A percentile compares a stretch with the other conserved stretches of the same genome.
These are phyloP conservation scores for Corymbia calophylla DNA, from an alignment of 441 rosid genomes.

Conservation along the genomic window DNA sequence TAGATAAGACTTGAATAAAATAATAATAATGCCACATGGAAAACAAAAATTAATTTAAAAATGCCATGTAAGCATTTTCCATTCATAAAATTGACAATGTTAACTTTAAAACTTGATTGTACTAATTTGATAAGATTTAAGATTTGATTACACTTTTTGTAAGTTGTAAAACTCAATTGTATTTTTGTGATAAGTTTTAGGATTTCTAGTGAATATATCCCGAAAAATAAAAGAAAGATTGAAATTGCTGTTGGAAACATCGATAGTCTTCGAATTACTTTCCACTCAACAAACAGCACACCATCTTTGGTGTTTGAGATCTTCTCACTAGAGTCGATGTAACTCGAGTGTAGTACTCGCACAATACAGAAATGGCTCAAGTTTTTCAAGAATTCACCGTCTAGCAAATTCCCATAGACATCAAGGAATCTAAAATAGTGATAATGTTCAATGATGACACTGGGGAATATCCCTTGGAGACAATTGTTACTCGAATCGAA, in stretches of 20 bases:
- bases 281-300: background rate
- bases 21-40: too few relatives aligned
- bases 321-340: background rate
- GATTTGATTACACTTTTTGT: too few relatives aligned
- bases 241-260: background rate
- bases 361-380: background rate
- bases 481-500: background rate
- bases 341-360: background rate
- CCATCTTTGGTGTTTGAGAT: background rate
- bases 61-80: too few relatives aligned
- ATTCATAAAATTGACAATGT: too few relatives aligned
- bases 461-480: background rate
- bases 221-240: too few relatives aligned
- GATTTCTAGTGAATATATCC: too few relatives aligned
- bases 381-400: background rate
- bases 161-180: too few relatives aligned
- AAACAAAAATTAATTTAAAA: too few relatives aligned
- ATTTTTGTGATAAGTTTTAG: too few relatives aligned
- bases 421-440: background rate
- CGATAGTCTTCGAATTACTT: background rate
- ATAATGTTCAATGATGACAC: background rate
- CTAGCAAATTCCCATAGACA: background rate
- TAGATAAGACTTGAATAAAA: too few relatives aligned
- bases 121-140: too few relatives aligned
- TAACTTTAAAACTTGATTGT: too few relatives aligned